Base-by-base conservation (phyloP, 805 yeast genomes). In the Sugiyamaella smithiae region DNA sequence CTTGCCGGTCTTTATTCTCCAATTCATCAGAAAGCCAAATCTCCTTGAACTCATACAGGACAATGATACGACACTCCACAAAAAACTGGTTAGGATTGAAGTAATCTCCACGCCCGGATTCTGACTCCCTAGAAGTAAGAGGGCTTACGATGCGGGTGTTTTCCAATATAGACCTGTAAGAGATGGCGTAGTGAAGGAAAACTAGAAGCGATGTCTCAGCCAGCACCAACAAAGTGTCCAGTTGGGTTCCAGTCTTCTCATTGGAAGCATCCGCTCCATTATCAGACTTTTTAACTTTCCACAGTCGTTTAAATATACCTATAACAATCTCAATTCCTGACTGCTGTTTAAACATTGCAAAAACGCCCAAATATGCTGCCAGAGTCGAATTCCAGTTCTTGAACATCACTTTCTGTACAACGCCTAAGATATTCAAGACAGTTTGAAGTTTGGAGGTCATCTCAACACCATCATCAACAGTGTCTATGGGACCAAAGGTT, bases 51-150 rank as follows among this genome's bases (percentile, higher is more conserved):
- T 36, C 14, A 16, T 49, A 50, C 25, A 61, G 43, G 4, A 62
- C 58, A 12, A 57, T 49, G 17, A 55, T 44, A 2, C 64, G 61
- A 26, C 61, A 52, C 46, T 66, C 68, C 19, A 66, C 59, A 20
- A 64, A 50, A 36, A 66, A 62, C 43, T 63, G 67, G 8, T 49
- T 49, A 2, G 60, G 57, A 25, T 55, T 52, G 46, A 62, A 65
- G 48, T 56, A 58, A 16, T 55, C 60, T 1, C 40, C 25, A 16
- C 48, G 40, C 33, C 51, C 54, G 7, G 49, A 44, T 28, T 57
- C 61, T 2, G 57, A 42, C 12, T 56, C 64, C 17, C 56, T 50
- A 5, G 58, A 45, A n/a, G 52, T 41, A 26, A 64, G 32, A 3
- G 54, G 49, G 23, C 51, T 45, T 8, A 42, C 53, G 11, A 62